Evolutionary conservation across 2,329 filamentous ascomycete species (phyloP).

Genomic region (Aspergillus luchuensis): DNA sequence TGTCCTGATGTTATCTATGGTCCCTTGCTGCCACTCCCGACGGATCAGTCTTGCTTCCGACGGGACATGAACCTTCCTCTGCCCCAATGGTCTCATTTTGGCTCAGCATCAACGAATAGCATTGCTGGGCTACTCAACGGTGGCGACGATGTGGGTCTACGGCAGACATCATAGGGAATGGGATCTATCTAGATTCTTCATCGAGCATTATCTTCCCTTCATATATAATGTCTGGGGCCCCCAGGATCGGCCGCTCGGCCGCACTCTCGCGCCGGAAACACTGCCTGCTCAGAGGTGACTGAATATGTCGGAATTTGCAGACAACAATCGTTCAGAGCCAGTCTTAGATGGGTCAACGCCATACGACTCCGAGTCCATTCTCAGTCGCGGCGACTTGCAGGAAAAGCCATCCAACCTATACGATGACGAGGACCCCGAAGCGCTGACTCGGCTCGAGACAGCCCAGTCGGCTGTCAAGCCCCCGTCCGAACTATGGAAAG

Average conservation of each 20-base stretch:
- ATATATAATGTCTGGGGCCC: neutral
- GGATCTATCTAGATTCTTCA: neutral
- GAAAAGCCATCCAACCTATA: neutral
- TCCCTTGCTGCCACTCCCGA: neutral
- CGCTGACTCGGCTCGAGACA: conserved; percentile 18
- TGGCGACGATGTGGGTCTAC: neutral
- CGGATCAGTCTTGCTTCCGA: neutral
- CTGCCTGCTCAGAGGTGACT: neutral
- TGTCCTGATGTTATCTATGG: neutral
- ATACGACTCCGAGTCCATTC: neutral
- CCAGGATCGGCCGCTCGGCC: neutral
- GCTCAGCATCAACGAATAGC: neutral
- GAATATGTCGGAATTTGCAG: neutral
- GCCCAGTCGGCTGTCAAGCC: conserved; percentile 18
- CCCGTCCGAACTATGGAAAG: conserved; percentile 22
- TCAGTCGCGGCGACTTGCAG: neutral
- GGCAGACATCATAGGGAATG: neutral
- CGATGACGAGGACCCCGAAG: conserved; percentile 15
- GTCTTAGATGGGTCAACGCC: neutral
- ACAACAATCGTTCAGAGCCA: neutral
- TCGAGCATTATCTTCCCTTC: neutral
- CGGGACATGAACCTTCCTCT: neutral
- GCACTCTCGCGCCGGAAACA: neutral
- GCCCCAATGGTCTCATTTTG: neutral
- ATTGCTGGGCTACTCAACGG: neutral